Evolutionary conservation across 1,139 yeast species (phyloP).

Genomic region (Candida sojae): DNA sequence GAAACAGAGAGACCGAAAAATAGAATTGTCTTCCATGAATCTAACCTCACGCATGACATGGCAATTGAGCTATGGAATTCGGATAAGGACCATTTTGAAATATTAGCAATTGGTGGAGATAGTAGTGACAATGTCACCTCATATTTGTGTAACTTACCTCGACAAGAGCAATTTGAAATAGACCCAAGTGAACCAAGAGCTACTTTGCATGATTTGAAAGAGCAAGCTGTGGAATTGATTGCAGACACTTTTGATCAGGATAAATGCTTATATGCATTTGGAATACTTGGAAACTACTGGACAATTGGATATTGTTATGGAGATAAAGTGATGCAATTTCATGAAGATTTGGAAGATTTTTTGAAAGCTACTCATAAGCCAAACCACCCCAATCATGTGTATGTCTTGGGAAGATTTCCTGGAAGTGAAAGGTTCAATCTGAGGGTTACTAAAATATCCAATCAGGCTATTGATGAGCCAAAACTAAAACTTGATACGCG

Average conservation of each 20-base stretch:
- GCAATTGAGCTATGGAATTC: neutral
- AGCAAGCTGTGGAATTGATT: constrained; percentile 21
- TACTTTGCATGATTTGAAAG: constrained; percentile 10
- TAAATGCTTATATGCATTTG: constrained; percentile 35
- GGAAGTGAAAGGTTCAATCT: constrained; percentile 21
- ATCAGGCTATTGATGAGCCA: constrained; percentile 22
- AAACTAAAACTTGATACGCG: constrained; percentile 13
- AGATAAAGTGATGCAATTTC: constrained; percentile 60
- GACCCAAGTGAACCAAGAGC: constrained; percentile 7
- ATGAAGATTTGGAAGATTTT: constrained; percentile 33
- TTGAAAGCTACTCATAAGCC: constrained; percentile 32
- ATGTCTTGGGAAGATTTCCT: constrained; percentile 47
- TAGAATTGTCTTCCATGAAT: neutral
- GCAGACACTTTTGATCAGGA: constrained; percentile 22
- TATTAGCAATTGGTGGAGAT: constrained; percentile 16
- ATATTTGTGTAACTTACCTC: constrained; percentile 25
- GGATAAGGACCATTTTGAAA: constrained; percentile 22
- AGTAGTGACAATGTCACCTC: constrained; percentile 10
- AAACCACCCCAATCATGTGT: constrained; percentile 39
- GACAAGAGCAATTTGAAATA: constrained; percentile 5
- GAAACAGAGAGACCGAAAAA: neutral
- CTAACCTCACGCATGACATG: neutral
- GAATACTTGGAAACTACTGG: constrained; percentile 58
- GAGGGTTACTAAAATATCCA: constrained; percentile 19
- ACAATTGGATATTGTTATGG: constrained; percentile 61